These are phyloP conservation scores for Xylaria sp. DNA, from an alignment of 2,329 filamentous ascomycete species.

Conservation along the genomic window DNA sequence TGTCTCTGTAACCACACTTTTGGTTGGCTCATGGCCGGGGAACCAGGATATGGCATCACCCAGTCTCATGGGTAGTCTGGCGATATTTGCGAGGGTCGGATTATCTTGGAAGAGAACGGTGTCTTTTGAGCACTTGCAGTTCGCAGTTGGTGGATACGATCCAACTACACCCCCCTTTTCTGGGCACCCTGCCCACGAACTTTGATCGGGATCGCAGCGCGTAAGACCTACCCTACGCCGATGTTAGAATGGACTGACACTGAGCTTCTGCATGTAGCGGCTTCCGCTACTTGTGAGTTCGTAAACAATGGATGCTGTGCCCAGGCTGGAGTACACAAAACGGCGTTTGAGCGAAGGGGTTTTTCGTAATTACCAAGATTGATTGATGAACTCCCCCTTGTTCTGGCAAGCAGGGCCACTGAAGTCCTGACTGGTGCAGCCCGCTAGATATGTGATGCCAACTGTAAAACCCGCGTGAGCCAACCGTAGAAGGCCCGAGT, in stretches of 20 bases:
- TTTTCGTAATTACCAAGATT: slow-evolving; percentile 34
- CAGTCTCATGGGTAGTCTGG: slow-evolving; percentile 28
- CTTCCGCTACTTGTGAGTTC: neutral
- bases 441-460: slow-evolving; percentile 39
- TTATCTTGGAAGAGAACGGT: slow-evolving; percentile 30
- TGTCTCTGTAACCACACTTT: neutral
- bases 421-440: slow-evolving; percentile 41
- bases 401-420: slow-evolving; percentile 36
- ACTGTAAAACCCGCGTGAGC: slow-evolving; percentile 30
- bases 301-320: neutral
- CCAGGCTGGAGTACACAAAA: neutral
- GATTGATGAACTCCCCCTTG: slow-evolving; percentile 38
- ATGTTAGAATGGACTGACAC: slow-evolving; percentile 16
- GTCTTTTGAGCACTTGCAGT: slow-evolving; percentile 36
- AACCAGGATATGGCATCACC: slow-evolving; percentile 37
- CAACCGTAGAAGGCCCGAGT: neutral
- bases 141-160: slow-evolving; percentile 27
- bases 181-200: slow-evolving; percentile 39
- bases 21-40: slow-evolving; percentile 24
- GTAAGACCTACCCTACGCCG: slow-evolving; percentile 36
- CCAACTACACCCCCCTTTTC: slow-evolving; percentile 34
- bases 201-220: slow-evolving; percentile 33
- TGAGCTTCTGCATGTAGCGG: neutral
- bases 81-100: slow-evolving; percentile 35
- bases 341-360: neutral